A percentile compares a stretch with the other conserved stretches of the same genome.
Conservation (phyloP, 31 red algal species). For the Endocladia muricata region DNA sequence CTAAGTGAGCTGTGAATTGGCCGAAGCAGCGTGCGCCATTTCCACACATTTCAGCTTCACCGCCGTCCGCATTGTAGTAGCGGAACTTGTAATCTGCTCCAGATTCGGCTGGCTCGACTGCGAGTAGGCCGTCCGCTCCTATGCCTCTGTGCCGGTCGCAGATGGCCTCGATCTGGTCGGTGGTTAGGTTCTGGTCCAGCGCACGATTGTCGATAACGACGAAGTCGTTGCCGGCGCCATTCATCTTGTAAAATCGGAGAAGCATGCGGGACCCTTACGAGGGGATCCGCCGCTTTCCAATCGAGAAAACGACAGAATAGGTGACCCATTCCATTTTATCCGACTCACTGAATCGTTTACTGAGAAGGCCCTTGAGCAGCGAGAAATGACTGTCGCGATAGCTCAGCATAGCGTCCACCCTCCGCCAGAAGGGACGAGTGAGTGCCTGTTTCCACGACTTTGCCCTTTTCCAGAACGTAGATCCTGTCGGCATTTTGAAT, state of each 20-base stretch:
- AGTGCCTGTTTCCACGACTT: constrained; percentile 32
- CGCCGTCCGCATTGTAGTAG: constrained; percentile 4
- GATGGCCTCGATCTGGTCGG: not conserved
- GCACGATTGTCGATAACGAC: not conserved
- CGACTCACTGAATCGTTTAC: too few relatives aligned
- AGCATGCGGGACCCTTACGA: too few relatives aligned
- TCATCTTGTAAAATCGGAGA: not conserved
- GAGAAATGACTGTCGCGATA: too few relatives aligned
- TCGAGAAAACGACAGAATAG: too few relatives aligned
- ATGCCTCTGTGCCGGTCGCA: not conserved
- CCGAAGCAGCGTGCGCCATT: not conserved
- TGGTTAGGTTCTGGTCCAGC: not conserved
- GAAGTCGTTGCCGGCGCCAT: not conserved
- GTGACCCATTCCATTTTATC: too few relatives aligned
- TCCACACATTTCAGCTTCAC: not conserved
- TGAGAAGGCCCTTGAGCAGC: too few relatives aligned
- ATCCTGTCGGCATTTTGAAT: constrained; percentile 53
- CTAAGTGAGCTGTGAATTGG: not conserved
- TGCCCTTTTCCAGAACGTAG: constrained; percentile 30
- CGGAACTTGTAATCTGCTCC: not conserved
- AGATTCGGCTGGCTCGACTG: not conserved
- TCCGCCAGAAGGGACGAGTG: constrained; percentile 29
- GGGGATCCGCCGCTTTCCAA: too few relatives aligned
- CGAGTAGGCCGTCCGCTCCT: not conserved
- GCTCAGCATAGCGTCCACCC: constrained; percentile 27